Evolutionary conservation across 169 alveolate genomes (phyloP).

Genomic region (Eimeria falciformis): DNA sequence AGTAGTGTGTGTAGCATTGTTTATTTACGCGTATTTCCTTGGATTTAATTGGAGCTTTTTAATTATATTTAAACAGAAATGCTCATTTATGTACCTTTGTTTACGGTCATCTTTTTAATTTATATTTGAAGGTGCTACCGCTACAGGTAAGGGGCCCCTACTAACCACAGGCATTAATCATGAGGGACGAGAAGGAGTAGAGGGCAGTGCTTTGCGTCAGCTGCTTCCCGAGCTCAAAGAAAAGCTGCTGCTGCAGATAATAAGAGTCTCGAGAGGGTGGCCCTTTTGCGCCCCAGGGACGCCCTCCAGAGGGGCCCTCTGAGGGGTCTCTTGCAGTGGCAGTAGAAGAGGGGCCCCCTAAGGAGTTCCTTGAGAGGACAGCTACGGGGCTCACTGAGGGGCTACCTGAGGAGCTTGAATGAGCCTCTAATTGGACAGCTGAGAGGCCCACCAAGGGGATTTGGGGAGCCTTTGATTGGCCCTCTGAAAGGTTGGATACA

Average conservation of each 20-base stretch:
- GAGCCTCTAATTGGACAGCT: not conserved
- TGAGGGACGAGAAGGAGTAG: conserved; percentile 60
- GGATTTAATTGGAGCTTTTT: too few relatives aligned
- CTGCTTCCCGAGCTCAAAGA: conserved; percentile 46
- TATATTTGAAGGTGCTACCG: too few relatives aligned
- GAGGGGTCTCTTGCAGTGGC: not conserved
- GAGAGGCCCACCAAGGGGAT: not conserved
- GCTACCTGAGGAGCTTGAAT: not conserved
- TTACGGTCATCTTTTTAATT: too few relatives aligned
- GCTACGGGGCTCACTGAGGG: too few relatives aligned
- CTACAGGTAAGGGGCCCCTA: too few relatives aligned
- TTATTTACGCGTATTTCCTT: too few relatives aligned
- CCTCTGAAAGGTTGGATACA: not conserved
- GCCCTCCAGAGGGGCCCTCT: conserved; percentile 1
- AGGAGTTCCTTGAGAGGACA: too few relatives aligned
- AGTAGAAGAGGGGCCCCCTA: too few relatives aligned
- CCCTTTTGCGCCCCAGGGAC: not conserved
- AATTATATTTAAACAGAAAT: too few relatives aligned
- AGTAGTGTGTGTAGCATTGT: too few relatives aligned
- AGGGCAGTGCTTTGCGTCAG: conserved; percentile 69
- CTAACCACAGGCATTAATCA: conserved; percentile 71
- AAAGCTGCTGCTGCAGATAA: conserved; percentile 40
- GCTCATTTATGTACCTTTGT: too few relatives aligned
- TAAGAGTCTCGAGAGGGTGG: not conserved
- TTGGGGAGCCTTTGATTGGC: not conserved